Evolutionary conservation across 306 rosid species (phyloP), one percentile per base, ranked within the genome.

Genomic region (Malus fusca): DNA sequence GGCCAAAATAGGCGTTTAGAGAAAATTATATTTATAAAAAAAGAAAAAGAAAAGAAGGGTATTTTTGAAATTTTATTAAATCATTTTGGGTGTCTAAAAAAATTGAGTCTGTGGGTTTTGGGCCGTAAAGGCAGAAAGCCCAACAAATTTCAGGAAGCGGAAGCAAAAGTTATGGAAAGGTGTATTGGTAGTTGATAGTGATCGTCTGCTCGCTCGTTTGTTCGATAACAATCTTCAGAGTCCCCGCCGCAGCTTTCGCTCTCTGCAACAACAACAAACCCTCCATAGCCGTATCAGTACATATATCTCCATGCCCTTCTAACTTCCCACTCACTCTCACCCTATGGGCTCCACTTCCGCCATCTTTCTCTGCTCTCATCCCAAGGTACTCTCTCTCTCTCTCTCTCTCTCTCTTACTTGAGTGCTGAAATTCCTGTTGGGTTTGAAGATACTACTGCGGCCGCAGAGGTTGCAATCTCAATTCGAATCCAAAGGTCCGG

Each of bases 261-360:
- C 23, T 9, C 48, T 8, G 44, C 26, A 65, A 31, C 26, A 15
- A 21, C 23, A 56, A 13, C 53, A 56, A 25, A 65, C 26, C 77
- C 12, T 25, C 63, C 66, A 17, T 43, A 44, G 26, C 68, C 68
- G 26, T 42, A 25, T 25, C 69, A 30, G 43, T 11, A 14, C 35
- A 18, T 10, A 3, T 51, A 51, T 6, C 68, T 64, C 70, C 46
- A 81, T 77, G 81, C 75, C 23, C 71, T 70, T 81, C 48, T 66
- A 35, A 35, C 23, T 64, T 64, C 68, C 37, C 9, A 9, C 63
- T 62, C 40, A 53, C 40, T 44, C 25, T 44, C 25, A 22, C 80
- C 60, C 11, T 64, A 93, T 93, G 97, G 84, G 80, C 69, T 88
- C 84, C 76, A 60, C 91, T 87, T 88, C 89, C 77, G 81, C 90